Evolutionary conservation across 352 stramenopile genomes (phyloP), one percentile per base, ranked within the genome.

Genomic region (Phytophthora quininea): DNA sequence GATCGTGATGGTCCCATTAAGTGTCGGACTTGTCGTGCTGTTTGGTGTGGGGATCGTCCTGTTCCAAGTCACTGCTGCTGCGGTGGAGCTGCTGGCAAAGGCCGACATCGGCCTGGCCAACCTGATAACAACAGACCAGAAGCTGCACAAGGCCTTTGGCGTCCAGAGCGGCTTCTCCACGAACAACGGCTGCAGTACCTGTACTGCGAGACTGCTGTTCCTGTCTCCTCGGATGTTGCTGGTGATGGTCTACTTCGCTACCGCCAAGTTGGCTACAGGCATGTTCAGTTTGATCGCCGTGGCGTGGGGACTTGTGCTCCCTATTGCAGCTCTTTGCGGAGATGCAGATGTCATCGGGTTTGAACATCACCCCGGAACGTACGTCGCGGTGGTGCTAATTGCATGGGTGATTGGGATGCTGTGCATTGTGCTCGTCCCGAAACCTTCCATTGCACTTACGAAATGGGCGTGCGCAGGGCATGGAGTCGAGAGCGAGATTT

Each of bases 161-260:
- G 71, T 80, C 32, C 59, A 66, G 32, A 60, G 68, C 33, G 69
- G 73, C 1, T 46, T 80, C 43, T 74, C 69, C 14, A 68, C 38
- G 14, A 65, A 63, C 38, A 70, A 68, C 30, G 62, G 71, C 30
- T 64, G 57, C 42, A 51, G 4, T 3, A 63, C 35, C n/a, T 62
- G 64, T 11, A 52, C 46, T 7, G 46, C 63, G 3, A 59, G 61
- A 12, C 35, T 77, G 0, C 48, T 71, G 14, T 77, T 71, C 57
- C 15, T 74, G 4, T 75, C 73, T 27, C 73, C 64, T 6, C 73
- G 62, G 53, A 73, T 62, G 43, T 14, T 80, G 47, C 50, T 66
- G 1, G 64, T 64, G 46, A 80, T 88, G 54, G 32, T 84, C 38
- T 86, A 88, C 66, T 79, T 86, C 38, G 43, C 38, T 7, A 78